A percentile compares a stretch with the other conserved stretches of the same genome.
Conservation (phyloP, 164 flowering plant species). For the Pachysandra terminalis region DNA sequence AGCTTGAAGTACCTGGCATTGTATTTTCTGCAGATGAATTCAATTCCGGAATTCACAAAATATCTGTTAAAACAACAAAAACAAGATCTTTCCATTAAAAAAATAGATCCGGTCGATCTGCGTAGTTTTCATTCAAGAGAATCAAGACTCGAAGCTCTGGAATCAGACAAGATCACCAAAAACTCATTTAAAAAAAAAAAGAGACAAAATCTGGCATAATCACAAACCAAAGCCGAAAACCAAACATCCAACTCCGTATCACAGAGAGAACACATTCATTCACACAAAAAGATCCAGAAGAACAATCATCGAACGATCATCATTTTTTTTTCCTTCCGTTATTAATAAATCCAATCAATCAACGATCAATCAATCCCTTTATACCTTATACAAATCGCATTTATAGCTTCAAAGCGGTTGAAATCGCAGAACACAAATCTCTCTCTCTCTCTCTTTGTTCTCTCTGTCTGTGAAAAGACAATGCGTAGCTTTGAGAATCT, state of each 20-base stretch:
- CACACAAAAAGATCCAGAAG: neutral
- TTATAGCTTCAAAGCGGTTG: neutral
- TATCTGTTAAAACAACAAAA: neutral
- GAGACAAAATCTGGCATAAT: neutral
- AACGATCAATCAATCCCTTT: neutral
- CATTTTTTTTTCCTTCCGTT: neutral
- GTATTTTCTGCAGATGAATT: neutral
- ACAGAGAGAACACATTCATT: neutral
- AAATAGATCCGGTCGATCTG: neutral
- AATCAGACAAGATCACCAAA: neutral
- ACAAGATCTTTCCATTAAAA: neutral
- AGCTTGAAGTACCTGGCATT: constrained; percentile 18
- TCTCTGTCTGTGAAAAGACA: no score
- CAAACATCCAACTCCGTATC: constrained; percentile 2
- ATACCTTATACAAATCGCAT: neutral
- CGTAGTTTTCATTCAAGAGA: neutral
- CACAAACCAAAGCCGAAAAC: neutral
- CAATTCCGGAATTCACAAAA: constrained; percentile 10
- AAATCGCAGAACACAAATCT: neutral
- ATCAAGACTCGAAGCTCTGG: neutral
- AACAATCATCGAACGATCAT: neutral
- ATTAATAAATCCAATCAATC: neutral
- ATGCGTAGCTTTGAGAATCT: neutral
- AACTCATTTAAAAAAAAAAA: neutral
- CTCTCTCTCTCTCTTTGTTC: neutral